Evolutionary conservation across 2,329 filamentous ascomycete species (phyloP).

Genomic region (Coccinonectria pachysandricola): DNA sequence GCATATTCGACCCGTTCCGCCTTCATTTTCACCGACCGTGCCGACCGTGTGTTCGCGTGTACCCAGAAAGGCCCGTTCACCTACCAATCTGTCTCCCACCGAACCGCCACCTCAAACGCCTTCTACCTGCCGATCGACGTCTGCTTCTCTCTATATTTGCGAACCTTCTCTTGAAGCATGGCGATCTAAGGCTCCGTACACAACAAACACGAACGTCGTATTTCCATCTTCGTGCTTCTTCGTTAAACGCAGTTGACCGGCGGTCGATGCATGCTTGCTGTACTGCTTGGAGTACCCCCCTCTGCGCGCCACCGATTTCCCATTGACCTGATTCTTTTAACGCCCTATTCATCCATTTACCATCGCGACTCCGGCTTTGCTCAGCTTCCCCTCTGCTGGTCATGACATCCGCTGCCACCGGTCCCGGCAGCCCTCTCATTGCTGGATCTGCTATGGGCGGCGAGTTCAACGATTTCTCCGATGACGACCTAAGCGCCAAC

Average conservation of each 20-base stretch:
- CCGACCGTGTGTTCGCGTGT: slow-evolving; percentile 13
- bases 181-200: slow-evolving; percentile 4
- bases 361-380: slow-evolving; percentile 9
- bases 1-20: slow-evolving; percentile 16
- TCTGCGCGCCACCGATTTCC: slow-evolving; percentile 15
- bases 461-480: slow-evolving; percentile 28
- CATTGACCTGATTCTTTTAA: slow-evolving; percentile 13
- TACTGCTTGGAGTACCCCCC: slow-evolving; percentile 5
- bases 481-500: slow-evolving; percentile 25
- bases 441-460: slow-evolving; percentile 26
- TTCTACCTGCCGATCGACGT: slow-evolving; percentile 13
- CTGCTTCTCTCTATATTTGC: slow-evolving; percentile 8
- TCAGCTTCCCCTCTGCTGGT: slow-evolving; percentile 18
- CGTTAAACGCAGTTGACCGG: no score
- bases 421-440: slow-evolving; percentile 29
- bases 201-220: background rate
- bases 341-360: slow-evolving; percentile 3
- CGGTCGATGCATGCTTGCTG: no score
- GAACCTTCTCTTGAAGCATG: slow-evolving; percentile 4
- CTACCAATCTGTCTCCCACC: no score
- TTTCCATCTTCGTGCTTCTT: background rate
- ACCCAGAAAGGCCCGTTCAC: no score
- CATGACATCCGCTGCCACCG: slow-evolving; percentile 26
- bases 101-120: slow-evolving; percentile 15
- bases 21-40: slow-evolving; percentile 14